Evolutionary conservation across 331 rosid genomes (phyloP).

Genomic region (Quercus lobata): DNA sequence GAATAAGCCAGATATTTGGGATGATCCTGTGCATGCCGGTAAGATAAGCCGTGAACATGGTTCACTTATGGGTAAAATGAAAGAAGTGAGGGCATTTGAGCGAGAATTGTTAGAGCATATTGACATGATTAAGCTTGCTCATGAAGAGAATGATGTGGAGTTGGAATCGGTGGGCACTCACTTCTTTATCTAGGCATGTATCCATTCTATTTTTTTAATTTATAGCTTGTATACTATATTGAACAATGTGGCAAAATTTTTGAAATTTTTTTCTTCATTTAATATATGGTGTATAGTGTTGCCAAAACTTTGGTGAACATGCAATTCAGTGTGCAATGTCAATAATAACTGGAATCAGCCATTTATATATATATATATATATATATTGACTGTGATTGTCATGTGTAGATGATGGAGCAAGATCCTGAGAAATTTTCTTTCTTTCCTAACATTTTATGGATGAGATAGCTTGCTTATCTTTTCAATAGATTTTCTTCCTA

Average conservation of each 20-base stretch:
- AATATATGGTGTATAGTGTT: neutral
- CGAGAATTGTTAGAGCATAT: constrained; percentile 79
- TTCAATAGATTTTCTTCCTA: neutral
- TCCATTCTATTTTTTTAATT: constrained; percentile 31
- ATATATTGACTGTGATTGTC: too few species aligned
- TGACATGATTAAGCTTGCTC: constrained; percentile 89
- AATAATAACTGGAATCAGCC: too few species aligned
- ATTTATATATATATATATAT: too few species aligned
- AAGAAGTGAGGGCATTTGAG: constrained; percentile 81
- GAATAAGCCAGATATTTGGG: constrained; percentile 73
- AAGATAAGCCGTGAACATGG: constrained; percentile 88
- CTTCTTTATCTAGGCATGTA: constrained; percentile 80
- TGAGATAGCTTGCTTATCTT: neutral
- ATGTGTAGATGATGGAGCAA: too few species aligned
- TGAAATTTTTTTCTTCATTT: neutral
- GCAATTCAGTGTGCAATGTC: neutral
- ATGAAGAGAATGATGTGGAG: constrained; percentile 70
- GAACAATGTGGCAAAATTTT: neutral
- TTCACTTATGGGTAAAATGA: constrained; percentile 73
- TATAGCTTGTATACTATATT: neutral
- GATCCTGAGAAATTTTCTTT: too few species aligned
- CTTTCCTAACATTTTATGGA: too few species aligned
- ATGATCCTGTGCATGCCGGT: constrained; percentile 73
- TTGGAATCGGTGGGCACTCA: constrained; percentile 94
- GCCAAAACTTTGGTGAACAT: neutral